Conservation (phyloP, 176 grass and related monocot species). For the Triticum dicoccoides region DNA sequence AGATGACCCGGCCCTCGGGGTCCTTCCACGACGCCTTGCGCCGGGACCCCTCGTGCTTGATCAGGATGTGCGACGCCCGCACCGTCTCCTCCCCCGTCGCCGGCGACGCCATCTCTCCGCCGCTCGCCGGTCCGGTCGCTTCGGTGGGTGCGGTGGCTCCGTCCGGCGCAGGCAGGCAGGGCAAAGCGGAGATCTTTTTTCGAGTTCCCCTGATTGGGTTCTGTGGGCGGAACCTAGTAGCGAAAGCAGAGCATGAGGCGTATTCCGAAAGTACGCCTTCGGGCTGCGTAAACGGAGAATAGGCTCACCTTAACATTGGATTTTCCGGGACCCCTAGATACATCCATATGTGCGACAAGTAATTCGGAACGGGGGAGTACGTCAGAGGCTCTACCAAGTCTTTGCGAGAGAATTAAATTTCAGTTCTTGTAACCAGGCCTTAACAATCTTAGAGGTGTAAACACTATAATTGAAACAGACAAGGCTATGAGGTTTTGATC, state of each 20-base stretch:
- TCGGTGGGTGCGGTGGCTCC: not conserved
- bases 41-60: conserved; percentile 79
- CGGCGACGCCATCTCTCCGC: conserved; percentile 16
- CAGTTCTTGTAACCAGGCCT: too few species aligned
- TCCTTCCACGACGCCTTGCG: conserved; percentile 84
- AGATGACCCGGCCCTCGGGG: conserved; percentile 63
- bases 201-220: not conserved
- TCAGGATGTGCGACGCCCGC: conserved; percentile 80
- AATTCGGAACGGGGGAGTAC: too few species aligned
- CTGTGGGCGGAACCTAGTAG: not conserved
- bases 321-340: too few species aligned
- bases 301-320: too few species aligned
- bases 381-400: too few species aligned
- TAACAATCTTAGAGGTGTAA: too few species aligned
- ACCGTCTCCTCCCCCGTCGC: conserved; percentile 27
- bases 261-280: not conserved
- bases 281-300: not conserved
- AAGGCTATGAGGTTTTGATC: too few species aligned
- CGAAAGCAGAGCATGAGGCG: not conserved
- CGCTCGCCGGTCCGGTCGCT: not conserved
- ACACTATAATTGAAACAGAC: too few species aligned
- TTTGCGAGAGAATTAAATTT: too few species aligned
- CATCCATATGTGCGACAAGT: too few species aligned
- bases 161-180: not conserved
- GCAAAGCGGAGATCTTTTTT: not conserved